These are phyloP conservation scores for Xylaria sp. DNA, from an alignment of 2,329 filamentous ascomycete species.

Conservation along the genomic window DNA sequence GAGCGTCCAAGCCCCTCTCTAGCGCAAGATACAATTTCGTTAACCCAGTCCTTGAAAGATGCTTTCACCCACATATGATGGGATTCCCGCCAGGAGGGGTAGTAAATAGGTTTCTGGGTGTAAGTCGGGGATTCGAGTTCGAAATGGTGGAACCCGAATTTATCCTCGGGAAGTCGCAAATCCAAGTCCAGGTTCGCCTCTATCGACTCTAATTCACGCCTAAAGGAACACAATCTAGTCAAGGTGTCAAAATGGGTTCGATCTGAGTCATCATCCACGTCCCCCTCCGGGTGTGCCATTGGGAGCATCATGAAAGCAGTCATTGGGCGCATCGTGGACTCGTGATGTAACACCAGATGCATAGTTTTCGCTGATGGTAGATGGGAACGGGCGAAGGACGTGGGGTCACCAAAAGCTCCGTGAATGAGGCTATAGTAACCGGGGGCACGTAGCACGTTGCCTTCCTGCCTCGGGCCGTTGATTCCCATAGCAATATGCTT, in stretches of 20 bases:
- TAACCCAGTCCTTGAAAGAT: neutral
- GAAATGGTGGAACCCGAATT: conserved; percentile 9
- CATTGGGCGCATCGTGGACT: neutral
- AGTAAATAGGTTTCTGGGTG: neutral
- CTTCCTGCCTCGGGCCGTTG: neutral
- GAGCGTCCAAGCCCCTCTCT: neutral
- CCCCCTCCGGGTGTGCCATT: too few species aligned
- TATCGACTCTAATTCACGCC: too few species aligned
- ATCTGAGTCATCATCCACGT: neutral
- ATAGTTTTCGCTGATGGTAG: conserved; percentile 6
- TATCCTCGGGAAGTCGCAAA: neutral
- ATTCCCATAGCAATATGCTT: conserved; percentile 2
- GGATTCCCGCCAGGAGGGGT: neutral
- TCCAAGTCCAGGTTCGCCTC: too few species aligned
- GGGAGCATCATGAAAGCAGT: neutral
- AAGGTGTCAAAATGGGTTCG: neutral
- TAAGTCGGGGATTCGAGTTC: neutral
- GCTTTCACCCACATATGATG: neutral
- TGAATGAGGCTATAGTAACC: neutral
- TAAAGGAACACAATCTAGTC: neutral
- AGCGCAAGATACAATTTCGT: neutral
- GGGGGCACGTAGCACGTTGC: neutral
- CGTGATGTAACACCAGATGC: neutral
- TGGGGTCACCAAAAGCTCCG: neutral
- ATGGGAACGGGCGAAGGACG: neutral